Evolutionary conservation across 176 grass and related monocot genomes (phyloP), one percentile per base, ranked within the genome.

Genomic region (Hordeum marinum): DNA sequence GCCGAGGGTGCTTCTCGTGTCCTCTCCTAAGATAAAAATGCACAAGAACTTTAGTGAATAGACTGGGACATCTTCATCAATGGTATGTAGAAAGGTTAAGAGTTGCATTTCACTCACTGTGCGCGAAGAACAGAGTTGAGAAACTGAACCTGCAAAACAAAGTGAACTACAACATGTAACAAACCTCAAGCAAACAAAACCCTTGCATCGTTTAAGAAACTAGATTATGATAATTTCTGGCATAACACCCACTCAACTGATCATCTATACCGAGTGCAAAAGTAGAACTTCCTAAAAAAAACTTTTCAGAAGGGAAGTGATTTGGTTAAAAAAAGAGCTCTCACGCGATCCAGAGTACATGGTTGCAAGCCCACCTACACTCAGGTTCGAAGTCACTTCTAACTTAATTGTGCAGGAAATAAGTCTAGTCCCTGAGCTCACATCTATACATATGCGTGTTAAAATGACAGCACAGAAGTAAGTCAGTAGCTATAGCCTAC

Each of bases 41-140:
- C 64, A 43, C 18, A 26, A 10, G 9, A 9, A 9, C 3, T 48
- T 15, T 24, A 12, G 12, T 81, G 46, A 89, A 40, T 10, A n/a
- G 40, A 25, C 42, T 18, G 17, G 11, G 3, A 57, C 7, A 57
- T 20, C 18, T 57, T 57, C 54, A 57, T 21, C 7, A 57, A 57
- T 55, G 54, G 7, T 40, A 4, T 23, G 36, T 29, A 46, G 13
- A 77, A 63, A 76, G 68, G 68, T 75, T 34, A 75, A 68, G 7
- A 52, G 32, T 68, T 79, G 75, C 6, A 31, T 61, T 89, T 76
- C 69, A 92, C 91, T 97, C 86, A 97, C 94, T 90, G 68, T 97
- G 94, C 46, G 94, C 81, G 24, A 97, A 97, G 82, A 97, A 97
- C 43, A 97, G 86, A 82, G 94, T 97, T 40, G 90, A 97, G 83